Base-by-base conservation (phyloP, 257 asterid species). In the Craterostigma plantagineum region DNA sequence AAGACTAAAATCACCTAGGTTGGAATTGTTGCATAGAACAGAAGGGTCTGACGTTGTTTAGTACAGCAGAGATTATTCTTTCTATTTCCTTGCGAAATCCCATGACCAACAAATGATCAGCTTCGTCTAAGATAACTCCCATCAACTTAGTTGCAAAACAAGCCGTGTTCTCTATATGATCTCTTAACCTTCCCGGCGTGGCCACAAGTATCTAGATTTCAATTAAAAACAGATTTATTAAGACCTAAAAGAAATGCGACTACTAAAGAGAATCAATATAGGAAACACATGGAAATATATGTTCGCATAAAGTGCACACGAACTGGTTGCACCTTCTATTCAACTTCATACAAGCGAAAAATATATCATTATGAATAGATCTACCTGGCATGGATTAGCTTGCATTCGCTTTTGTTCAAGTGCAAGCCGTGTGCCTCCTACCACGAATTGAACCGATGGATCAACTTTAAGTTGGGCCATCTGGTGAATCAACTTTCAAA, bases 111-210 rank as follows among this genome's bases (percentile, higher is more conserved):
- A 90, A 70, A 68, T 90, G 98, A 63, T 90, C 98, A 27, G 98
- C 98, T 72, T 83, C 98, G 33, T 82, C 98, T 38, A 90, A 92
- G 50, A 90, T 70, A 46, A 90, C 83, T 36, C 98, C 98, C 93
- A 77, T 79, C 49, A 87, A 60, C 12, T 93, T 81, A 11, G 98
- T 74, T 15, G 95, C 95, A 66, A 87, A 87, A 47, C 98, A 95
- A 48, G 91, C 64, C 33, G 98, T 90, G 59, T 90, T 90, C 74
- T 90, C 98, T 34, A 75, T 56, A 51, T 90, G 98, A 55, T 90
- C 98, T 66, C 62, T 70, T 33, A 90, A 93, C 71, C 95, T 76
- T 57, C 98, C 98, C 52, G 98, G 98, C 23, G 98, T 90, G 4
- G 98, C 98, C 61, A 90, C 95, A 38, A 90, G 92, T 61, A 90